phyloP scores from a whole-genome alignment of 148 eudicot species.

The Chenopodium album region DNA sequence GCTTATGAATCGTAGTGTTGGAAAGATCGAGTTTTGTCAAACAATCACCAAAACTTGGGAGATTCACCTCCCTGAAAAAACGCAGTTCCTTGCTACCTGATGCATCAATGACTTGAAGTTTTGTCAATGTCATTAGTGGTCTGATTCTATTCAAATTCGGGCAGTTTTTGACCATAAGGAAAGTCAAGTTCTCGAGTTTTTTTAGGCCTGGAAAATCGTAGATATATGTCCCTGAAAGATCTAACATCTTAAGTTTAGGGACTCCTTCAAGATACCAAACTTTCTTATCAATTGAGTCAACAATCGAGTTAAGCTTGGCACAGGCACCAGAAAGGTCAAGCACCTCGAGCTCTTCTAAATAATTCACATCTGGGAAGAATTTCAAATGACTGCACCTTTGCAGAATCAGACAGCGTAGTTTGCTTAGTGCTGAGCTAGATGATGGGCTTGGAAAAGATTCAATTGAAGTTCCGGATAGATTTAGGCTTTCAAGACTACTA shows the following conservation, averaged over 20 bases:
- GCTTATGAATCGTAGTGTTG: not conserved
- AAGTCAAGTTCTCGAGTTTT: not conserved
- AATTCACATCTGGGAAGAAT: not conserved
- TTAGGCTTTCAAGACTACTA: not conserved
- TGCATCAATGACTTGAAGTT: conserved; percentile 6
- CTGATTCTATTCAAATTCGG: not conserved
- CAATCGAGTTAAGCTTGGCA: not conserved
- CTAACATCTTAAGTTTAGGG: not conserved
- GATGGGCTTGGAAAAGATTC: conserved; percentile 9
- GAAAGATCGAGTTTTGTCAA: conserved; percentile 20
- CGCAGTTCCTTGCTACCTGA: not conserved
- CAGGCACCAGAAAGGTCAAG: conserved; percentile 19
- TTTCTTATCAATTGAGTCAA: no score
- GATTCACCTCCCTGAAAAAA: not conserved
- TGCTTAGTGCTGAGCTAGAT: not conserved
- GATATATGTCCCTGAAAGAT: conserved; percentile 5
- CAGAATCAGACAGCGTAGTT: not conserved
- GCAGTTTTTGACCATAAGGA: conserved; percentile 1
- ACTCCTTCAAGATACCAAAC: not conserved
- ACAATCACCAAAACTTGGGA: not conserved
- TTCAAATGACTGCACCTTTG: conserved; percentile 10
- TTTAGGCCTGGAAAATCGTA: not conserved
- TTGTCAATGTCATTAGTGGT: not conserved
- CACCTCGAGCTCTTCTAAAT: not conserved
- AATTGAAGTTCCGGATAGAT: not conserved